phyloP scores from a whole-genome alignment of 2,329 filamentous ascomycete species.

The Plectosphaerella cucumerina region DNA sequence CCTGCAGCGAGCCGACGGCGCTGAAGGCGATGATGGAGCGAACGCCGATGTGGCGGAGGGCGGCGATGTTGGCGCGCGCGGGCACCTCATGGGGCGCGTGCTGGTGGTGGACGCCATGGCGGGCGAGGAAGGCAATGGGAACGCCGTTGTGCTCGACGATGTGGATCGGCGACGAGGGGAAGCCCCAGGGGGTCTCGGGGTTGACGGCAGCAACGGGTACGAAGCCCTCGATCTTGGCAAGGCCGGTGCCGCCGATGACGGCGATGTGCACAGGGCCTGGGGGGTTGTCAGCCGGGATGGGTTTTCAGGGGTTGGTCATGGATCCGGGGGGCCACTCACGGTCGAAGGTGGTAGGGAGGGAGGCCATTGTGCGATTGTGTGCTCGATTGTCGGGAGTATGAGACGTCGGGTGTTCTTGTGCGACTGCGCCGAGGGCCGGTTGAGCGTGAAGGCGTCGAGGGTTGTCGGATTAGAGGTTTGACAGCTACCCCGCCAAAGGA shows the following conservation, averaged over 20 bases:
- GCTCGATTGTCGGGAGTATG: not conserved
- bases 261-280: slow-evolving; percentile 73
- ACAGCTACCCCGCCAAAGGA: slow-evolving; percentile 12
- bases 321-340: slow-evolving; percentile 33
- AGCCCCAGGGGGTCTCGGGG: slow-evolving; percentile 82
- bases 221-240: slow-evolving; percentile 83
- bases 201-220: slow-evolving; percentile 76
- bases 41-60: slow-evolving; percentile 85
- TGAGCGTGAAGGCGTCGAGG: not conserved
- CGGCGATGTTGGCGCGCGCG: slow-evolving; percentile 93
- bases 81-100: slow-evolving; percentile 94
- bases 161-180: slow-evolving; percentile 69
- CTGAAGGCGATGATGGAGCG: slow-evolving; percentile 91
- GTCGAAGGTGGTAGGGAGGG: slow-evolving; percentile 55
- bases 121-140: slow-evolving; percentile 87
- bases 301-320: slow-evolving; percentile 8
- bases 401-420: not conserved
- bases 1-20: slow-evolving; percentile 87
- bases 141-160: slow-evolving; percentile 84
- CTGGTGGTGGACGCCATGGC: slow-evolving; percentile 86
- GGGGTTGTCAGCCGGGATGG: slow-evolving; percentile 6
- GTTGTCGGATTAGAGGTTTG: not conserved
- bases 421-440: not conserved
- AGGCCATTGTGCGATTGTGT: slow-evolving; percentile 34
- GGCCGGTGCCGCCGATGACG: slow-evolving; percentile 89